Evolutionary conservation across 208 protist genomes (phyloP).

Genomic region (Vickermania ingenoplastis): DNA sequence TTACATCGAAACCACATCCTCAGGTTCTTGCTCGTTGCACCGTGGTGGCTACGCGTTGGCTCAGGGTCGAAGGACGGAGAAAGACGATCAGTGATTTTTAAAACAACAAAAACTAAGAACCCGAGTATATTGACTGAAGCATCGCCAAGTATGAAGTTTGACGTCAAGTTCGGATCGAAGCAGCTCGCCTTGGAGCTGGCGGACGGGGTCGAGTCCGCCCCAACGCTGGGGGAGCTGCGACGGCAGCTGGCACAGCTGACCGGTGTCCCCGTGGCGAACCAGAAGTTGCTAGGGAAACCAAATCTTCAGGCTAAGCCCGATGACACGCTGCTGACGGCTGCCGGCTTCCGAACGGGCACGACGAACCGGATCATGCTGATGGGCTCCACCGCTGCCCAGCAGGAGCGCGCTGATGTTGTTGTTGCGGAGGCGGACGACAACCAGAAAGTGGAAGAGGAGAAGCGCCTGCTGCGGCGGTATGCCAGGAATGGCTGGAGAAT

Average conservation of each 20-base stretch:
- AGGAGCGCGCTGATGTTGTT: constrained; percentile 28
- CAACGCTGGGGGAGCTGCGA: constrained; percentile 35
- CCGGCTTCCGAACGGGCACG: constrained; percentile 33
- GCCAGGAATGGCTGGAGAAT: neutral
- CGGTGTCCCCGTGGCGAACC: constrained; percentile 27
- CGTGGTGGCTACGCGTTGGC: too few relatives aligned
- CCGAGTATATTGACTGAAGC: too few relatives aligned
- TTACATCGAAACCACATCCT: too few relatives aligned
- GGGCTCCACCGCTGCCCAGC: constrained; percentile 25
- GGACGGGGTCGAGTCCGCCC: constrained; percentile 19
- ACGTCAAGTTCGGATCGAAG: constrained; percentile 39
- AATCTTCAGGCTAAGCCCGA: constrained; percentile 32
- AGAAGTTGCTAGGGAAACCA: constrained; percentile 51
- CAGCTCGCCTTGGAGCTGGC: constrained; percentile 28
- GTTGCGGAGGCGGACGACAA: constrained; percentile 13
- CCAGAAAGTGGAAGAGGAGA: constrained; percentile 23
- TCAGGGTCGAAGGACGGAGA: too few relatives aligned
- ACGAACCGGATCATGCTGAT: constrained; percentile 47
- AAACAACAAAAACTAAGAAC: too few relatives aligned
- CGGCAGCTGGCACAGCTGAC: constrained; percentile 17
- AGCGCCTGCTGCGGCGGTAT: neutral
- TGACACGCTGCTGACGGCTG: constrained; percentile 11
- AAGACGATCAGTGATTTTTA: too few relatives aligned
- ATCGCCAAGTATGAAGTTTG: constrained; percentile 44
- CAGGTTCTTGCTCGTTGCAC: too few relatives aligned